A percentile compares a stretch with the other conserved stretches of the same genome.
Evolutionary conservation across 192 early-diverging fungal genomes (phyloP).

Genomic region (Backusella westeae): DNA sequence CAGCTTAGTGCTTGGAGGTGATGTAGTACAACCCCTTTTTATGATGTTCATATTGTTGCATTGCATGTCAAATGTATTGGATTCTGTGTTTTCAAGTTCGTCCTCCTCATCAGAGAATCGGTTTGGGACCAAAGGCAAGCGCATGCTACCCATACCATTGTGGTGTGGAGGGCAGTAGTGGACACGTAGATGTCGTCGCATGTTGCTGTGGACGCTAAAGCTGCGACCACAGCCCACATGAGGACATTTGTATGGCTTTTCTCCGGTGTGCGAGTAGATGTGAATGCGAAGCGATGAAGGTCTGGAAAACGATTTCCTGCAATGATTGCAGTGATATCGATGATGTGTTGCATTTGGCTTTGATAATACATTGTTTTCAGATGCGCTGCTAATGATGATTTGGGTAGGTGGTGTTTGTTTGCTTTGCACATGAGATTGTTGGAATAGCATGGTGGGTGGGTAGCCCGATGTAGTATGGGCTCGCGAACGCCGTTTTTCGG

Average conservation of each 20-base stretch:
- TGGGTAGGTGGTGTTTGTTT: neutral
- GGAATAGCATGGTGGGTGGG: slow-evolving; percentile 11
- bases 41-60: slow-evolving; percentile 3
- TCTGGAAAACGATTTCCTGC: slow-evolving; percentile 61
- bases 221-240: slow-evolving; percentile 26
- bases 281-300: slow-evolving; percentile 62
- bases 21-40: neutral
- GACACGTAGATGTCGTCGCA: slow-evolving; percentile 39
- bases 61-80: neutral
- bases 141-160: slow-evolving; percentile 1
- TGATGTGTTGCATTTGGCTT: slow-evolving; percentile 11
- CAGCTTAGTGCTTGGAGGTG: neutral
- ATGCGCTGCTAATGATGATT: slow-evolving; percentile 15
- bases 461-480: slow-evolving; percentile 21
- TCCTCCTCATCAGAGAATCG: neutral
- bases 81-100: neutral
- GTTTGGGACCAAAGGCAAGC: slow-evolving; percentile 4
- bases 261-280: slow-evolving; percentile 41
- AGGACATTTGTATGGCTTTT: slow-evolving; percentile 39
- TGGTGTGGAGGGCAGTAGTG: slow-evolving; percentile 14
- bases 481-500: neutral
- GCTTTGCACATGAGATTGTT: neutral
- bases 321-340: slow-evolving; percentile 56
- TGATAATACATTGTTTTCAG: neutral
- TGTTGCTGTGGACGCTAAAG: slow-evolving; percentile 70